phyloP scores from a whole-genome alignment of 208 protist species.

The Crithidia thermophila region DNA sequence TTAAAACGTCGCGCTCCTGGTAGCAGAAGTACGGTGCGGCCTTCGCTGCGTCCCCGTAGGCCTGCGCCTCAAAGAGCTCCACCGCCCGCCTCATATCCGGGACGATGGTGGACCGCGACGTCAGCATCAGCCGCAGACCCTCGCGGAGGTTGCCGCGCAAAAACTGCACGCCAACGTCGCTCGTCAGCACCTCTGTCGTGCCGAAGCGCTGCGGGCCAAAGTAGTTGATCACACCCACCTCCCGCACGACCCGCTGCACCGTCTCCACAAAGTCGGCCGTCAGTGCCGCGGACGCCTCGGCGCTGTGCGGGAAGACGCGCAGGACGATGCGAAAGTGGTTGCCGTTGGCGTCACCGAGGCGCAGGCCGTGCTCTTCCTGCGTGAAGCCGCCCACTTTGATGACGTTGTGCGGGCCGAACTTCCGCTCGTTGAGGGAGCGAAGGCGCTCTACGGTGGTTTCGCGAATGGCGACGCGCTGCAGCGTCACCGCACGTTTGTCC shows the following conservation, averaged over 20 bases:
- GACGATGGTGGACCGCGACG: constrained; percentile 60
- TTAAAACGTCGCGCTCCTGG: constrained; percentile 86
- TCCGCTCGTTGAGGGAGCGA: constrained; percentile 55
- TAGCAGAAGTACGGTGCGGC: constrained; percentile 74
- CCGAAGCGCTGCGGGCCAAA: constrained; percentile 96
- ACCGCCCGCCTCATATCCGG: constrained; percentile 48
- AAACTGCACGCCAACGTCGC: constrained; percentile 86
- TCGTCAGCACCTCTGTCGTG: constrained; percentile 90
- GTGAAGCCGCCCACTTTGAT: constrained; percentile 87
- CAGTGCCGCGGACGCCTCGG: background rate
- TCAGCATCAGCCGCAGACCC: constrained; percentile 75
- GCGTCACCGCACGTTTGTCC: constrained; percentile 95
- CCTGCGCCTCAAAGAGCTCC: constrained; percentile 29
- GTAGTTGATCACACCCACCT: constrained; percentile 94
- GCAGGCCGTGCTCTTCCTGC: constrained; percentile 54
- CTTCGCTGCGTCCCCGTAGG: constrained; percentile 55
- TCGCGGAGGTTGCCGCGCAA: constrained; percentile 72
- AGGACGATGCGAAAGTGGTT: constrained; percentile 94
- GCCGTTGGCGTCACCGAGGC: constrained; percentile 87
- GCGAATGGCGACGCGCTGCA: constrained; percentile 88
- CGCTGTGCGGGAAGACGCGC: constrained; percentile 49
- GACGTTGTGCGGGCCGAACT: constrained; percentile 47
- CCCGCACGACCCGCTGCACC: constrained; percentile 33
- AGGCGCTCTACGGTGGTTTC: constrained; percentile 69
- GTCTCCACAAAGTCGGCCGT: constrained; percentile 19